These are phyloP conservation scores for Millerago galiae DNA, from an alignment of 805 yeast genomes.

Conservation along the genomic window DNA sequence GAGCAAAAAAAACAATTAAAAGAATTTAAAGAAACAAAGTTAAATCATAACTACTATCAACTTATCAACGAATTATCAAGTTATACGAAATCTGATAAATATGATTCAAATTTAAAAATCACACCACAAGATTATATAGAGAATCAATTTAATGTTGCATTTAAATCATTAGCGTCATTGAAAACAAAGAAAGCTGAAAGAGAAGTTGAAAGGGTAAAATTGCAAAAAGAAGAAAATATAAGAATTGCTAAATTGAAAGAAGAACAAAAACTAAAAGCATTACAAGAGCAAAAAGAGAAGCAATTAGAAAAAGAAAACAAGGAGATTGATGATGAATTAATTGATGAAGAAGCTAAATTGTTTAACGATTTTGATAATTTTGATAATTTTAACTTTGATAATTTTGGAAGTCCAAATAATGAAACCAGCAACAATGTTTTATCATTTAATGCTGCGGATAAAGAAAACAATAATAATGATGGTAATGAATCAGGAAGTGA, in stretches of 20 bases:
- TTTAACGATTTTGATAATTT: conserved; percentile 28
- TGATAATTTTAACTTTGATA: conserved; percentile 26
- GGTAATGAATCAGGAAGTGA: not conserved
- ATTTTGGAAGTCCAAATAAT: conserved; percentile 24
- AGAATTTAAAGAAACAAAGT: conserved; percentile 6
- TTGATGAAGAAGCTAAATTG: conserved; percentile 14
- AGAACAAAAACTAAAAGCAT: not conserved
- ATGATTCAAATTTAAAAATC: conserved; percentile 7
- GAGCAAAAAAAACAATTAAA: conserved; percentile 24
- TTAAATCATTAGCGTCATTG: conserved; percentile 26
- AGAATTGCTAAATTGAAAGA: conserved; percentile 7
- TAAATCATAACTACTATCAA: conserved; percentile 9
- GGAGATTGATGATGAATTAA: not conserved
- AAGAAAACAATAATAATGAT: not conserved
- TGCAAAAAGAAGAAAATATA: conserved; percentile 11
- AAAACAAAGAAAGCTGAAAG: conserved; percentile 27
- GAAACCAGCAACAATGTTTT: conserved; percentile 14
- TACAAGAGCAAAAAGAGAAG: not conserved
- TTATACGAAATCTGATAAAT: conserved; percentile 6
- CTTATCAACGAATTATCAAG: conserved; percentile 11
- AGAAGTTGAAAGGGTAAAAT: conserved; percentile 19
- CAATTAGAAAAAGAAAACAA: not conserved
- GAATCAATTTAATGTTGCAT: conserved; percentile 26
- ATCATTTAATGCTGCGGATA: conserved; percentile 16
- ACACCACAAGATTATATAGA: conserved; percentile 26